phyloP scores from a whole-genome alignment of 495 filamentous ascomycete genomes.

The Acidomyces sp. region DNA sequence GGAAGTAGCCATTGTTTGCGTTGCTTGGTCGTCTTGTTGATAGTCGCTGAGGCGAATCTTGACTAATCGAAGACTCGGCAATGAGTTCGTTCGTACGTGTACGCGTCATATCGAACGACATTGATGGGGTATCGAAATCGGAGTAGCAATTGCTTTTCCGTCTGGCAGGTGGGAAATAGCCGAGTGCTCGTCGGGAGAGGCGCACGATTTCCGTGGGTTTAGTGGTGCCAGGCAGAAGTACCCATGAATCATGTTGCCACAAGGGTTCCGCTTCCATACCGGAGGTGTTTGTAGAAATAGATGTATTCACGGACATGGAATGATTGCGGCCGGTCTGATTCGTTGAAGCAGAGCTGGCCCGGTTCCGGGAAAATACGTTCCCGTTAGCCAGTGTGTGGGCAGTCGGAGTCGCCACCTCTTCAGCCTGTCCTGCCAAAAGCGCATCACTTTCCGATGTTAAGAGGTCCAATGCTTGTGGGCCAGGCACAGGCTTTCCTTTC shows the following conservation, averaged over 20 bases:
- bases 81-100: slow-evolving; percentile 33
- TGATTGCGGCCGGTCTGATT: not conserved
- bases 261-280: slow-evolving; percentile 30
- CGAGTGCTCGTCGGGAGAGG: slow-evolving; percentile 64
- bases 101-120: slow-evolving; percentile 44
- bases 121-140: slow-evolving; percentile 46
- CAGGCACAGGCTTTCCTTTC: slow-evolving; percentile 48
- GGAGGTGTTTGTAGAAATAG: no score
- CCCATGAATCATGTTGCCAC: slow-evolving; percentile 83
- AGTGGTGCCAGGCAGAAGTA: slow-evolving; percentile 55
- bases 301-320: no score
- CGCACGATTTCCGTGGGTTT: slow-evolving; percentile 73
- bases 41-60: slow-evolving; percentile 13
- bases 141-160: slow-evolving; percentile 56
- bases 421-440: slow-evolving; percentile 10
- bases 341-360: slow-evolving; percentile 23
- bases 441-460: slow-evolving; percentile 9
- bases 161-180: slow-evolving; percentile 82
- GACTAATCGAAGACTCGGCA: slow-evolving; percentile 15
- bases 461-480: slow-evolving; percentile 21
- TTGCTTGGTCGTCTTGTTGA: slow-evolving; percentile 19
- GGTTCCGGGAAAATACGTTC: slow-evolving; percentile 23
- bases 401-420: slow-evolving; percentile 5
- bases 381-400: slow-evolving; percentile 20
- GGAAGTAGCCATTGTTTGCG: slow-evolving; percentile 19